Evolutionary conservation across 495 filamentous ascomycete genomes (phyloP), one percentile per base, ranked within the genome.

Genomic region (Mycothermus thermophilus): DNA sequence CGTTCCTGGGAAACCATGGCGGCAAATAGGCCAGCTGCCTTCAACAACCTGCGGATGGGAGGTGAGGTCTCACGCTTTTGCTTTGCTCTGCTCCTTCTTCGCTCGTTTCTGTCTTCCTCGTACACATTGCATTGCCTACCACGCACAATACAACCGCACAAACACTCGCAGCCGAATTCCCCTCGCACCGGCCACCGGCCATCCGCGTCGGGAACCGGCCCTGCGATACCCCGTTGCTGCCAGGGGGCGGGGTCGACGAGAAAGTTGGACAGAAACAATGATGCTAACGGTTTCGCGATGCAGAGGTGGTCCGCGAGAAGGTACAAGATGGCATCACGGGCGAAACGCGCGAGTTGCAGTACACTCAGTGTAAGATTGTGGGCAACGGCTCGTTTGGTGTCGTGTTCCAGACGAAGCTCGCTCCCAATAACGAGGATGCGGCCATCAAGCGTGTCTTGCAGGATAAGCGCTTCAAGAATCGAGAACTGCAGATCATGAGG

Each of bases 391-490:
- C 90, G 10, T 97, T 97, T 55, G 90, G 90, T 40, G 90, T 97
- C 14, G 90, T 97, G 41, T 97, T 97, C 57, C 90, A 97, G 60
- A 97, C 90, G 20, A 97, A 96, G 64, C 76, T 97, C 51, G 86
- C 90, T 41, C 90, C 90, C 11, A 88, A 79, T 44, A 88, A 88
- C 41, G 90, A 97, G 57, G 90, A 97, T 63, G 90, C 90, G 38
- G 90, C 90, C 52, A 97, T 97, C 65, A 97, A 97, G 69, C 75
- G 90, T 48, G 90, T 97, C 32, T 71, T 97, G 37, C 90, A 97
- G 52, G 90, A 97, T 66, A 97, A 97, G 68, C 75, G 90, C 43
- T 97, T 97, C 75, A 97, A 97, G 90, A 97, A 97, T 52, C 86
- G 90, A 60, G 90, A 97, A 55, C 75, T 97, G 41, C 90, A 97